These are phyloP conservation scores for Nidularia pulvinata DNA, from an alignment of 768 basidiomycete species.

Conservation along the genomic window DNA sequence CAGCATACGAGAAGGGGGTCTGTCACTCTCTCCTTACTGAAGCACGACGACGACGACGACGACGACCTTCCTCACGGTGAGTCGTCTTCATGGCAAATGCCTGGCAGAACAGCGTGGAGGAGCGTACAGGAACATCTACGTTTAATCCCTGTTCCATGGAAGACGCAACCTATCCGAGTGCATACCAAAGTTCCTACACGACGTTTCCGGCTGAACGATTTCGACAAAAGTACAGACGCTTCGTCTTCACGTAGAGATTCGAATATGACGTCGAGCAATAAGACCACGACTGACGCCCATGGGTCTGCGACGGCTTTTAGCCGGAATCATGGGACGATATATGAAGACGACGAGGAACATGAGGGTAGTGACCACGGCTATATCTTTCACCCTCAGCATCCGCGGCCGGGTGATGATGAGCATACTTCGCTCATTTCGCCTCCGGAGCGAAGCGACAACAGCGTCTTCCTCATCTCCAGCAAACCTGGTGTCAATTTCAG, in stretches of 20 bases:
- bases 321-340: conserved; percentile 8
- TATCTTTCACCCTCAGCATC: background rate
- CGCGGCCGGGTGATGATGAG: conserved; percentile 4
- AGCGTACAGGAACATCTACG: conserved; percentile 3
- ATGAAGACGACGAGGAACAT: conserved; percentile 10
- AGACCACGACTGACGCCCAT: background rate
- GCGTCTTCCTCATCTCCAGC: conserved; percentile 13
- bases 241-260: background rate
- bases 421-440: conserved; percentile 9
- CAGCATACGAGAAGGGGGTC: too few relatives aligned
- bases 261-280: background rate
- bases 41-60: too few relatives aligned
- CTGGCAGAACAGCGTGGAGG: conserved; percentile 6
- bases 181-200: conserved; percentile 3
- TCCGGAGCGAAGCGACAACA: conserved; percentile 5
- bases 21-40: too few relatives aligned
- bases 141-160: conserved; percentile 9
- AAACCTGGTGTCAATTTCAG: conserved; percentile 8
- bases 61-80: too few relatives aligned
- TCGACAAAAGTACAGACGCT: conserved; percentile 8
- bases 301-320: conserved; percentile 2
- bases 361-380: too few relatives aligned
- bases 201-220: conserved; percentile 13
- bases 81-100: background rate
- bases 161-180: conserved; percentile 8